Conservation (phyloP, 148 eudicot species). For the Rhododendron kiyosumense region DNA sequence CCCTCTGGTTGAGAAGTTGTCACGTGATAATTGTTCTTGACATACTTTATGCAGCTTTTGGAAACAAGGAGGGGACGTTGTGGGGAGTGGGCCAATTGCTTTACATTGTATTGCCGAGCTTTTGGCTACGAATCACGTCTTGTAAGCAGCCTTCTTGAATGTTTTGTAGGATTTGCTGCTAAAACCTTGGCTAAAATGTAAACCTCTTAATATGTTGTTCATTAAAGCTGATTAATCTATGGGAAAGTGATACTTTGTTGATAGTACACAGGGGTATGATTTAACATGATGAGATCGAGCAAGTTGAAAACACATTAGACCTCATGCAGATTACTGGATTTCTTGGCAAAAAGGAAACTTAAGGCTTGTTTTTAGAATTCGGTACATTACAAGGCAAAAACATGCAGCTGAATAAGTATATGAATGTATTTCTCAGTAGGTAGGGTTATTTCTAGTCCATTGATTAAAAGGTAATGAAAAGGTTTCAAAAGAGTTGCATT, state of each 20-base stretch:
- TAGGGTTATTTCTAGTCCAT: background rate
- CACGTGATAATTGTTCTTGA: conserved; percentile 2
- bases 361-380: background rate
- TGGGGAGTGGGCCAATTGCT: conserved; percentile 99
- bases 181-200: background rate
- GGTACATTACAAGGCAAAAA: background rate
- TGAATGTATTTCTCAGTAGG: background rate
- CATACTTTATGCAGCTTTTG: conserved; percentile 60
- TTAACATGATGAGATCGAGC: background rate
- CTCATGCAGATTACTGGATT: background rate
- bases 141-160: conserved; percentile 41
- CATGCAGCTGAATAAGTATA: background rate
- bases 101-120: conserved; percentile 86
- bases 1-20: conserved; percentile 9
- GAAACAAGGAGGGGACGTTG: conserved; percentile 97
- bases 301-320: background rate
- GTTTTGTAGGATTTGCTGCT: background rate
- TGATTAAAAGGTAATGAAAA: background rate
- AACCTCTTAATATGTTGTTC: background rate
- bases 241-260: background rate
- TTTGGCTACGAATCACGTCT: conserved; percentile 91
- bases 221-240: background rate
- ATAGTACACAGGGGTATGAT: background rate
- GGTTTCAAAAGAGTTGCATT: background rate
- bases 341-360: background rate